Evolutionary conservation across 176 grass and related monocot species (phyloP).

Genomic region (Musa schizocarpa): DNA sequence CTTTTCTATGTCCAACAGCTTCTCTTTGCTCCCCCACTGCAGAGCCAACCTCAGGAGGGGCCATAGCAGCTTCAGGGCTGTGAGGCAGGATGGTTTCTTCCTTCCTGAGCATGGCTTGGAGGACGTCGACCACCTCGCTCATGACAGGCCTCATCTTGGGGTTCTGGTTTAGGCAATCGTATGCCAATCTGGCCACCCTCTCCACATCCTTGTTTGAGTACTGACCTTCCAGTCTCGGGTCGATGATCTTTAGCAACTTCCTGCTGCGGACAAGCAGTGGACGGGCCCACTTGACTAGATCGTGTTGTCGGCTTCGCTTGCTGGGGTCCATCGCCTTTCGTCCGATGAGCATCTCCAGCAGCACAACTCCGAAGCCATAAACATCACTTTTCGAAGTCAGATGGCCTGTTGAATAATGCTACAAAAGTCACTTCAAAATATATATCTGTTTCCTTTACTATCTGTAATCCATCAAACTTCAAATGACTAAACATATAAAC

Average conservation of each 20-base stretch:
- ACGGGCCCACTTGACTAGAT: constrained; percentile 84
- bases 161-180: constrained; percentile 77
- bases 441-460: neutral
- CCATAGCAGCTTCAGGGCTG: constrained; percentile 45
- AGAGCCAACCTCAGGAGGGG: constrained; percentile 46
- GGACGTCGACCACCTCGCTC: constrained; percentile 62
- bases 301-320: constrained; percentile 61
- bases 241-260: constrained; percentile 80
- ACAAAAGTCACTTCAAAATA: neutral
- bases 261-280: constrained; percentile 69
- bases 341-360: constrained; percentile 87
- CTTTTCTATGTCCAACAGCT: neutral
- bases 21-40: neutral
- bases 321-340: constrained; percentile 76
- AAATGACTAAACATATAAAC: neutral
- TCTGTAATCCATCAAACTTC: neutral
- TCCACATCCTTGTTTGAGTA: constrained; percentile 66
- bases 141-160: constrained; percentile 74
- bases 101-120: constrained; percentile 58
- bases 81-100: constrained; percentile 50
- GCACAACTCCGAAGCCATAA: constrained; percentile 82
- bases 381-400: constrained; percentile 81
- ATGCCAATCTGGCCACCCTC: constrained; percentile 66
- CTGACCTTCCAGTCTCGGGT: constrained; percentile 86
- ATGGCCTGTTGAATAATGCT: constrained; percentile 41